Percentiles rank a stretch among this genome's conserved stretches.
Conservation (phyloP, 2,329 filamentous ascomycete species). For the Neocatenulostroma microsporum region DNA sequence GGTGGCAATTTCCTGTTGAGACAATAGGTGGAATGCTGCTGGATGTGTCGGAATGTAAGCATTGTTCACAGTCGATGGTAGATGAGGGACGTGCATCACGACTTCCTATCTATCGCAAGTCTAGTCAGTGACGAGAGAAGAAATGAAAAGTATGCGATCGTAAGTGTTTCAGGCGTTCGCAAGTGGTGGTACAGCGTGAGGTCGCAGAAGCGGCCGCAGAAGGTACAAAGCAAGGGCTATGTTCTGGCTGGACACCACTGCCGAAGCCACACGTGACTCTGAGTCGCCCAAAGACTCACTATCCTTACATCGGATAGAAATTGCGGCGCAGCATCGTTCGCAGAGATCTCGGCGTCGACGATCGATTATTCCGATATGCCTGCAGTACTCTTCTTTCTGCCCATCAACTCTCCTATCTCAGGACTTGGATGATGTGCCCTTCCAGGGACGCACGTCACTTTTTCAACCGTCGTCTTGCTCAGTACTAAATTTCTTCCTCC, state of each 20-base stretch:
- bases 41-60: constrained; percentile 21
- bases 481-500: constrained; percentile 71
- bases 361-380: too few relatives aligned
- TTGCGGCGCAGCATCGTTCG: too few relatives aligned
- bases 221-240: constrained; percentile 5
- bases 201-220: constrained; percentile 7
- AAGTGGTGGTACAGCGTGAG: constrained; percentile 6
- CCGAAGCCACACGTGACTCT: constrained; percentile 1
- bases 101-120: not conserved
- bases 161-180: constrained; percentile 1
- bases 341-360: too few relatives aligned
- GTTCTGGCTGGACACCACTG: not conserved
- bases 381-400: too few relatives aligned
- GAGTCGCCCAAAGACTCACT: not conserved
- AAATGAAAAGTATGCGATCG: not conserved
- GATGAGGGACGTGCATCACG: too few relatives aligned
- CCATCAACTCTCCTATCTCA: too few relatives aligned
- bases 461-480: constrained; percentile 23
- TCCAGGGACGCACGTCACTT: too few relatives aligned
- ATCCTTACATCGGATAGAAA: too few relatives aligned
- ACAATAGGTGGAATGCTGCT: too few relatives aligned
- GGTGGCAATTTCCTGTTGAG: constrained; percentile 21
- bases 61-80: constrained; percentile 13
- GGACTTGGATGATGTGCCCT: too few relatives aligned
- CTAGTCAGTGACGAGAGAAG: not conserved